Percentiles rank a stretch among this genome's conserved stretches.
Conservation (phyloP, 2,329 filamentous ascomycete species). For the Alternaria angustiovoidea region DNA sequence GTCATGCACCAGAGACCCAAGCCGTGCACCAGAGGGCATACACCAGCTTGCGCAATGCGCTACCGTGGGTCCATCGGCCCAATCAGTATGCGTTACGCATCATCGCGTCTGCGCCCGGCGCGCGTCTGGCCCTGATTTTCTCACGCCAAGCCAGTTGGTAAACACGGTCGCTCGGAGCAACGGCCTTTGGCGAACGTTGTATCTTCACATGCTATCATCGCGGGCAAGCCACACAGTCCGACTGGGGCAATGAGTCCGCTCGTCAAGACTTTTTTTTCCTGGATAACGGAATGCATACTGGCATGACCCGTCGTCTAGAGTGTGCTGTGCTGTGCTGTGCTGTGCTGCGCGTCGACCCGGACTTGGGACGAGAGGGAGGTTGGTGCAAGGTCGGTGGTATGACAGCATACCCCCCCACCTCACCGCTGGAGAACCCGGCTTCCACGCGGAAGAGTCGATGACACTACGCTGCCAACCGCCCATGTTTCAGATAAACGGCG, state of each 20-base stretch:
- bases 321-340: background rate
- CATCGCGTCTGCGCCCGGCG: background rate
- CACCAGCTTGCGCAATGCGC: conserved; percentile 32
- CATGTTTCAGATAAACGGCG: background rate
- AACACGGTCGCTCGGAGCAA: conserved; percentile 19
- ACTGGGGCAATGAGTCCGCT: background rate
- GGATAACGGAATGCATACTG: background rate
- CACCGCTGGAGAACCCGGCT: background rate
- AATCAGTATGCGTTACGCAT: conserved; percentile 10
- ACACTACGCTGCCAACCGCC: background rate
- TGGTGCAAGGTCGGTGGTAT: conserved; percentile 5
- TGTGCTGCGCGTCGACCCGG: background rate
- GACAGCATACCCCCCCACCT: background rate
- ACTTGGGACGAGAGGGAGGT: background rate
- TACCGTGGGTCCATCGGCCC: conserved; percentile 16
- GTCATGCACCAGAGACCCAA: conserved; percentile 2
- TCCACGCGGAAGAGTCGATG: background rate
- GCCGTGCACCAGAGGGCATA: background rate
- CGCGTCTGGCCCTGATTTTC: conserved; percentile 3
- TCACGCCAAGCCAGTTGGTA: conserved; percentile 3
- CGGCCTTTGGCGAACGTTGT: background rate
- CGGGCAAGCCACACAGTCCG: background rate
- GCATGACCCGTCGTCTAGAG: background rate
- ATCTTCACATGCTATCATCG: background rate
- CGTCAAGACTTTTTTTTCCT: background rate